phyloP scores from a whole-genome alignment of 495 filamentous ascomycete species.

The Amphirosellinia nigrospora region DNA sequence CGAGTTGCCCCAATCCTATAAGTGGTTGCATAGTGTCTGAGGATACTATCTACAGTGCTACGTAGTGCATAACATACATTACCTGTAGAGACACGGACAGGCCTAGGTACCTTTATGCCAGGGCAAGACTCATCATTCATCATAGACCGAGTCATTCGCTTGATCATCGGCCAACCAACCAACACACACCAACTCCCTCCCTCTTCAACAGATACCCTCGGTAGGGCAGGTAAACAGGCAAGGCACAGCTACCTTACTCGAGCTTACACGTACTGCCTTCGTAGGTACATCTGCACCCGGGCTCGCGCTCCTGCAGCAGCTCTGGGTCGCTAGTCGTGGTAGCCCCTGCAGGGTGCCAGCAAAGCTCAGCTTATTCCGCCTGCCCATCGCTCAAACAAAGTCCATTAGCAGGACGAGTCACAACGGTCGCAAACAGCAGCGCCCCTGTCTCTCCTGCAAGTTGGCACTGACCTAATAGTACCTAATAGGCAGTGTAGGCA shows the following conservation, averaged over 20 bases:
- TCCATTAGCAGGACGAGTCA: constrained; percentile 18
- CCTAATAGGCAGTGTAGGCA: not conserved
- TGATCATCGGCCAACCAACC: constrained; percentile 41
- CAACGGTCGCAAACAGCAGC: not conserved
- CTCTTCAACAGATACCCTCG: no score
- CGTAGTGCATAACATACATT: not conserved
- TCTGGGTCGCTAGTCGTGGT: not conserved
- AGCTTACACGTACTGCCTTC: constrained; percentile 14
- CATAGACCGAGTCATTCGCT: constrained; percentile 41
- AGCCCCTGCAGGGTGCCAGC: constrained; percentile 14
- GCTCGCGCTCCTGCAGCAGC: constrained; percentile 2
- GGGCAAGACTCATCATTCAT: constrained; percentile 18
- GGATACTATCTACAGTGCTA: not conserved
- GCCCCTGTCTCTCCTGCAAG: not conserved
- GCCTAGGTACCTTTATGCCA: not conserved
- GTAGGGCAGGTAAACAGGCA: no score
- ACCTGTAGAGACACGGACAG: not conserved
- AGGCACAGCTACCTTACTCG: constrained; percentile 11
- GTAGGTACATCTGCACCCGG: constrained; percentile 13
- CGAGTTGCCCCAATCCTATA: not conserved
- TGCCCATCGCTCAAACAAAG: not conserved
- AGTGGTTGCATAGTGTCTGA: not conserved
- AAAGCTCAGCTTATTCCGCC: constrained; percentile 15
- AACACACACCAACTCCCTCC: constrained; percentile 5
- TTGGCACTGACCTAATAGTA: not conserved